Evolutionary conservation across 495 filamentous ascomycete genomes (phyloP).

Genomic region (Penicillium goetzii): DNA sequence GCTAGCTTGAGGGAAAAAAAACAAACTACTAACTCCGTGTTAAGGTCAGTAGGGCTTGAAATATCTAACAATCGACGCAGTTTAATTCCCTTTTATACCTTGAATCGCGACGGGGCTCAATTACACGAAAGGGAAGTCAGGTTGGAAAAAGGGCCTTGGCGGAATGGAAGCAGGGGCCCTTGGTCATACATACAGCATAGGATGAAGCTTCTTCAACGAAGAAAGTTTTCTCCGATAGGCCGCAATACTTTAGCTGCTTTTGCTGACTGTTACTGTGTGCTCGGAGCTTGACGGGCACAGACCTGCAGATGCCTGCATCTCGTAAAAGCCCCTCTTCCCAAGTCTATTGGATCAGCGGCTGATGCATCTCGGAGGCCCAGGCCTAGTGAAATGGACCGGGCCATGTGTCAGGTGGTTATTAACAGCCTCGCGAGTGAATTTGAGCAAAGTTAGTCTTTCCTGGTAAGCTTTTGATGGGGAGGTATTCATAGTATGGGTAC

Average conservation of each 20-base stretch:
- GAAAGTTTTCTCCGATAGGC: not conserved
- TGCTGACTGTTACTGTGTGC: not conserved
- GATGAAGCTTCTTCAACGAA: not conserved
- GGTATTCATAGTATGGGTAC: not conserved
- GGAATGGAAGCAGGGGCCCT: not conserved
- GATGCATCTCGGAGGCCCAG: not conserved
- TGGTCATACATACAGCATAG: not conserved
- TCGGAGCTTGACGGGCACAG: conserved; percentile 2
- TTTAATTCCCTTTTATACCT: not conserved
- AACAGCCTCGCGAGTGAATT: not conserved
- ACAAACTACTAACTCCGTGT: not conserved
- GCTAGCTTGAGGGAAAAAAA: not conserved
- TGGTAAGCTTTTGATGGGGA: not conserved
- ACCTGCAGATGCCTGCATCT: conserved; percentile 2
- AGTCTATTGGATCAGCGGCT: conserved; percentile 3
- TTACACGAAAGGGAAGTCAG: not conserved
- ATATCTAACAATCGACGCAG: too few species aligned
- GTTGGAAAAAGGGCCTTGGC: not conserved
- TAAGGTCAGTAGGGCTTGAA: not conserved
- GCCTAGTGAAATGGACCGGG: not conserved
- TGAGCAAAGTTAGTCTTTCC: not conserved
- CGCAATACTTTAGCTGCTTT: not conserved
- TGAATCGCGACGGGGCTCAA: not conserved
- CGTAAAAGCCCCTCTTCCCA: not conserved
- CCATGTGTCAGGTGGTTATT: not conserved